Evolutionary conservation across 2,329 filamentous ascomycete genomes (phyloP).

Genomic region (Metarhizium anisopliae): DNA sequence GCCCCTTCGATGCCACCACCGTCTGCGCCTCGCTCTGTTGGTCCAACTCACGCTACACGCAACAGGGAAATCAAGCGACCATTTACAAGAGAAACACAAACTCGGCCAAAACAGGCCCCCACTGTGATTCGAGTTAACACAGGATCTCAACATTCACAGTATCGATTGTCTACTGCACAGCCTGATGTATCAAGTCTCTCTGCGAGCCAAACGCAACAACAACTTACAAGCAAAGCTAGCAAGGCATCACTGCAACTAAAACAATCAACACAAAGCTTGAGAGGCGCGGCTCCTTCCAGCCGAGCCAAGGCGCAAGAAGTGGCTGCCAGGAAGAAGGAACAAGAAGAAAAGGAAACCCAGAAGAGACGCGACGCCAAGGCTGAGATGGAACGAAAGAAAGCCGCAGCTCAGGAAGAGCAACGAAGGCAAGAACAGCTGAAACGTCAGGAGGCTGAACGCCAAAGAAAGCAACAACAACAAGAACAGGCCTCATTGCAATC

Average conservation of each 20-base stretch:
- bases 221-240: constrained; percentile 55
- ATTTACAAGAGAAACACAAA: constrained; percentile 44
- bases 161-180: constrained; percentile 47
- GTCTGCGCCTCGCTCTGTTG: constrained; percentile 44
- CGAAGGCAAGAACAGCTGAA: constrained; percentile 48
- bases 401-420: constrained; percentile 57
- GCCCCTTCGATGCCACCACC: constrained; percentile 50
- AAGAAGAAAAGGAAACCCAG: constrained; percentile 71
- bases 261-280: constrained; percentile 49
- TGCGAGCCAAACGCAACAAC: constrained; percentile 29
- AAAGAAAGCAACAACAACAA: constrained; percentile 51
- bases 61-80: constrained; percentile 49
- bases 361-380: constrained; percentile 74
- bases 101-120: constrained; percentile 55
- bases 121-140: constrained; percentile 66
- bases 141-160: constrained; percentile 51
- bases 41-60: constrained; percentile 37
- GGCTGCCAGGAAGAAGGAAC: constrained; percentile 74
- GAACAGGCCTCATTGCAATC: constrained; percentile 34
- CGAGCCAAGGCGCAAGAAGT: constrained; percentile 65
- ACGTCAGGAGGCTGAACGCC: constrained; percentile 52
- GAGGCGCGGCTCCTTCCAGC: constrained; percentile 47
- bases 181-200: constrained; percentile 33
- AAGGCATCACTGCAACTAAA: constrained; percentile 55
- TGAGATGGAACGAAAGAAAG: constrained; percentile 70